Percentiles rank a stretch among this genome's conserved stretches.
Conservation (phyloP, 2,329 filamentous ascomycete species). For the Sporothrix pseudoabietina region DNA sequence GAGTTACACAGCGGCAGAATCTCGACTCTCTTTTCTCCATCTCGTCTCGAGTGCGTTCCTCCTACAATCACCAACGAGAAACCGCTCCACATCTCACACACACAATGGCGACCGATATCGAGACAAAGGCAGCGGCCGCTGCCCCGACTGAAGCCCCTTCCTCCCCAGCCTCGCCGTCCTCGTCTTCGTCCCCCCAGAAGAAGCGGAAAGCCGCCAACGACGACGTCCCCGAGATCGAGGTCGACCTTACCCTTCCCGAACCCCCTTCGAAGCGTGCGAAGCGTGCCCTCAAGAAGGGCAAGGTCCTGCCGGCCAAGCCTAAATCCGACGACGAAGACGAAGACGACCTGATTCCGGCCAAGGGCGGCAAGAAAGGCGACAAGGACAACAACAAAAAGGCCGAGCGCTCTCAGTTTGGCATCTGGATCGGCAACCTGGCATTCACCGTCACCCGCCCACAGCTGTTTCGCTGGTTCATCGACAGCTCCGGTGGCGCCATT, state of each 20-base stretch:
- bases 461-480: conserved; percentile 77
- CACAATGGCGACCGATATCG: conserved; percentile 18
- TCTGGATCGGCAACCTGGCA: conserved; percentile 97
- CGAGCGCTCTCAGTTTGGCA: conserved; percentile 74
- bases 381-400: conserved; percentile 43
- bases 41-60: not conserved
- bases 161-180: conserved; percentile 38
- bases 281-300: conserved; percentile 85
- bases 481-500: conserved; percentile 67
- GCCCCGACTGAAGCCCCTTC: not conserved
- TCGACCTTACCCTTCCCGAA: conserved; percentile 86
- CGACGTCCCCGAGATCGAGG: conserved; percentile 72
- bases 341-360: conserved; percentile 17
- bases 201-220: conserved; percentile 66
- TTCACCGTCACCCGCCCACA: conserved; percentile 76
- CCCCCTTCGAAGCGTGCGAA: conserved; percentile 93
- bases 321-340: conserved; percentile 38
- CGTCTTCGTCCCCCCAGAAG: conserved; percentile 58
- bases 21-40: not conserved
- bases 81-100: no score
- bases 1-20: not conserved
- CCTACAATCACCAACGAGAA: not conserved
- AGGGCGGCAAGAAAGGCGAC: not conserved
- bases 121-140: conserved; percentile 11
- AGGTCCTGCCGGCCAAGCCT: conserved; percentile 52